A percentile compares a stretch with the other conserved stretches of the same genome.
Evolutionary conservation across 78 protist species (phyloP).

Genomic region (Bigelowiella natans): DNA sequence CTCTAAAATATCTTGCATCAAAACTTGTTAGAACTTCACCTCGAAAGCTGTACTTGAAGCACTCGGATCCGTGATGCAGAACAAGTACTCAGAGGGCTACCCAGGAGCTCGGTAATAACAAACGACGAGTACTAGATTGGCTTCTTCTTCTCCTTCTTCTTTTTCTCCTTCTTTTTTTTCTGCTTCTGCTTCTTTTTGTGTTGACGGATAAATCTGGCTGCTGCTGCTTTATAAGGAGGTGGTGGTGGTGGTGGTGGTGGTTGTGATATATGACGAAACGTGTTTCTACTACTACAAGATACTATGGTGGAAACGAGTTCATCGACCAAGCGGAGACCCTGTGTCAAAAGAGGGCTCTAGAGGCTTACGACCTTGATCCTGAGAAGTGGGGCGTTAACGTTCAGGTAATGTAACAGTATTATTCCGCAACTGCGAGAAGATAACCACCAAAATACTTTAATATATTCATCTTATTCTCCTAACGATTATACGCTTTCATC

Average conservation of each 20-base stretch:
- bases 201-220: neutral
- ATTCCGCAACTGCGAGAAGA: too few species aligned
- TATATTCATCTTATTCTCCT: too few species aligned
- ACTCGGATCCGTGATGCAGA: conserved; percentile 88
- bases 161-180: too few species aligned
- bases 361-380: conserved; percentile 69
- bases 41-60: conserved; percentile 88
- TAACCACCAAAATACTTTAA: too few species aligned
- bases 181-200: too few species aligned
- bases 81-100: conserved; percentile 98
- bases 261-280: neutral
- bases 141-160: too few species aligned
- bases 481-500: too few species aligned
- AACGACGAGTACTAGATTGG: too few species aligned
- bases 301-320: conserved; percentile 94
- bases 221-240: neutral
- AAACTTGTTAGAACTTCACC: conserved; percentile 14
- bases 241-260: neutral
- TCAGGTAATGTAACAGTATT: conserved; percentile 50
- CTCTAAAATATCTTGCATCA: neutral
- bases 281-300: conserved; percentile 8
- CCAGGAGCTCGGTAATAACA: conserved; percentile 70
- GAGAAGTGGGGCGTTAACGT: conserved; percentile 98
- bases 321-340: conserved; percentile 80
- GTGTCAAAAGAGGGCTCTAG: conserved; percentile 84